These are phyloP conservation scores for Zanthoxylum bungeanum DNA, from an alignment of 345 rosid genomes.

Conservation along the genomic window DNA sequence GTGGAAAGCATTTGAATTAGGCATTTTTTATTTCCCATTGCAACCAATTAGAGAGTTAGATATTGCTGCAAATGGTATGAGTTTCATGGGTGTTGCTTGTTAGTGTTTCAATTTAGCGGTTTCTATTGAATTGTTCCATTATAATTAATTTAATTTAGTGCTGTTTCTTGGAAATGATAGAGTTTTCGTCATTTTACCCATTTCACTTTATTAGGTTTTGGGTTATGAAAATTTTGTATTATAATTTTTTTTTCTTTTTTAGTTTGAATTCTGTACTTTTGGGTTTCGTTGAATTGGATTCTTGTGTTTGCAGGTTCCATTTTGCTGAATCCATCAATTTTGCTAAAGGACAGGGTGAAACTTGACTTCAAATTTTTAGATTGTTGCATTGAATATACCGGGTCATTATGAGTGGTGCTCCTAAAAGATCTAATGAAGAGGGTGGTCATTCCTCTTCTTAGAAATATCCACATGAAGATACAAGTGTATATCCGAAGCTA, in stretches of 20 bases:
- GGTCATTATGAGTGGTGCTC: conserved; percentile 59
- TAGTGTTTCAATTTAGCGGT: neutral
- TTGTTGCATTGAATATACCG: neutral
- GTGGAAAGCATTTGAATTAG: neutral
- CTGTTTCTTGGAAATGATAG: neutral
- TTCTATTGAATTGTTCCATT: neutral
- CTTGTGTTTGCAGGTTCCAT: conserved; percentile 4
- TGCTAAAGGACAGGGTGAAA: neutral
- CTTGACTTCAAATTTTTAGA: neutral
- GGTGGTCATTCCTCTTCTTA: conserved; percentile 65
- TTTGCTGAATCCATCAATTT: neutral
- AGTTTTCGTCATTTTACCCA: neutral
- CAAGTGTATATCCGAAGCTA: conserved; percentile 55
- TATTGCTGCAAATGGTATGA: neutral
- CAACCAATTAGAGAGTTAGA: neutral
- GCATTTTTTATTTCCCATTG: neutral
- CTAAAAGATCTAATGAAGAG: conserved; percentile 87
- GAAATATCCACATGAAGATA: conserved; percentile 76
- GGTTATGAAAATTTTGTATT: neutral
- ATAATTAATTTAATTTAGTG: neutral
- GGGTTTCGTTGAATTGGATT: neutral
- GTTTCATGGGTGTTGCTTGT: neutral
- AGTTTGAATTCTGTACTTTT: neutral
- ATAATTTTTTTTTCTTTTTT: neutral
- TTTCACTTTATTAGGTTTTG: neutral